These are phyloP conservation scores for Nepenthes alata DNA, from an alignment of 179 eudicot genomes.

Conservation along the genomic window DNA sequence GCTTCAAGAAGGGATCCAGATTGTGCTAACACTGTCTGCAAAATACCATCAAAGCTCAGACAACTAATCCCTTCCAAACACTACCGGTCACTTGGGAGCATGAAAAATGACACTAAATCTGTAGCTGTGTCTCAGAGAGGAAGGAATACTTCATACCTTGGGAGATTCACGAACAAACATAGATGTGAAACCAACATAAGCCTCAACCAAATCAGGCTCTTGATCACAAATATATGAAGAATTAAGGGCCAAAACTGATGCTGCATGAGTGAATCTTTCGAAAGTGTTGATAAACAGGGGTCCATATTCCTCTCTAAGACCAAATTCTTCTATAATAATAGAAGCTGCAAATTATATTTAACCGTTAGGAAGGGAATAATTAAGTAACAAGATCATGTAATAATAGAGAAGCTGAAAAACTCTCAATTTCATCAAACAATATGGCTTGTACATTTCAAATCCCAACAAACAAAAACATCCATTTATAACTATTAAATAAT, in stretches of 20 bases:
- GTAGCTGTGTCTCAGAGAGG: neutral
- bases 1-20: constrained; percentile 74
- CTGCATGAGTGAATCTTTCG: constrained; percentile 72
- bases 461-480: too few relatives aligned
- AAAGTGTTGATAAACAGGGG: constrained; percentile 65
- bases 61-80: too few relatives aligned
- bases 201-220: constrained; percentile 93
- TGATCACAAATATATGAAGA: constrained; percentile 96
- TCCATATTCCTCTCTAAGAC: constrained; percentile 75
- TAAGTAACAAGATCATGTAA: too few relatives aligned
- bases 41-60: constrained; percentile 1
- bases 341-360: constrained; percentile 42
- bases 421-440: neutral
- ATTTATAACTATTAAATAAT: too few relatives aligned
- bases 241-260: constrained; percentile 73
- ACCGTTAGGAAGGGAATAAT: constrained; percentile 4
- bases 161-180: constrained; percentile 62
- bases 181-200: constrained; percentile 73
- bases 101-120: neutral
- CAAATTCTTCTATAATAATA: constrained; percentile 76
- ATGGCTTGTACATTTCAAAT: too few relatives aligned
- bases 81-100: neutral
- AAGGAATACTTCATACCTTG: constrained; percentile 38
- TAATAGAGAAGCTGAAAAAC: neutral
- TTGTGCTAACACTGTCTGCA: constrained; percentile 71